These are phyloP conservation scores for Penicillium malachiteum DNA, from an alignment of 495 filamentous ascomycete genomes.

Conservation along the genomic window DNA sequence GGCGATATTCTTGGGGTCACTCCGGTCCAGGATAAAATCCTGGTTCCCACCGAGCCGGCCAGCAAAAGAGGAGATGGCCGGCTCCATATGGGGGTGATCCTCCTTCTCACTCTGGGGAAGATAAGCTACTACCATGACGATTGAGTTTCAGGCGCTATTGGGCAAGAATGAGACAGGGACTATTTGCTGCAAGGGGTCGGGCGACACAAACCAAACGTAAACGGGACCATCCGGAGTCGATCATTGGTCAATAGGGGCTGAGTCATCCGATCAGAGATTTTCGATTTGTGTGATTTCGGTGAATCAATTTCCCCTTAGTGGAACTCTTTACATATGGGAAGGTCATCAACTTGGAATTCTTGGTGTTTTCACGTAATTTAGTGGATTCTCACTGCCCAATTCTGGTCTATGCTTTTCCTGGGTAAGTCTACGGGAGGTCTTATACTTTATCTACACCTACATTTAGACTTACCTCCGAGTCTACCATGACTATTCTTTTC, in stretches of 20 bases:
- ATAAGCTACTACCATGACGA: slow-evolving; percentile 18
- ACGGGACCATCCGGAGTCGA: neutral
- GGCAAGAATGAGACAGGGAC: slow-evolving; percentile 6
- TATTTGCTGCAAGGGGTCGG: neutral
- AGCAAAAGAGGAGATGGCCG: slow-evolving; percentile 37
- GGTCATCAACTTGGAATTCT: no score
- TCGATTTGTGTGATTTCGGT: neutral
- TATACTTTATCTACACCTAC: no score
- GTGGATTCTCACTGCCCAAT: no score
- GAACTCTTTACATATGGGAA: no score
- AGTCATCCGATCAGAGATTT: neutral
- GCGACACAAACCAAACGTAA: slow-evolving; percentile 11
- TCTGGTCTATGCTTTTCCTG: no score
- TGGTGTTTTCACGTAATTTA: no score
- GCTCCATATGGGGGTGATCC: slow-evolving; percentile 15
- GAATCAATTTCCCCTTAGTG: neutral
- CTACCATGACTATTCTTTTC: no score
- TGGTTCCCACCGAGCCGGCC: slow-evolving; percentile 52
- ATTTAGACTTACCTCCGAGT: no score
- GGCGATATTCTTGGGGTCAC: slow-evolving; percentile 33
- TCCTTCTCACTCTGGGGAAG: slow-evolving; percentile 14
- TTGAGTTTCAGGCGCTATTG: slow-evolving; percentile 10
- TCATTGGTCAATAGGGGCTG: neutral
- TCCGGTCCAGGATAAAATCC: slow-evolving; percentile 40
- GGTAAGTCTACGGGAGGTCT: no score